phyloP scores from a whole-genome alignment of 768 basidiomycete genomes.

The Lanmaoa pseudosensibilis region DNA sequence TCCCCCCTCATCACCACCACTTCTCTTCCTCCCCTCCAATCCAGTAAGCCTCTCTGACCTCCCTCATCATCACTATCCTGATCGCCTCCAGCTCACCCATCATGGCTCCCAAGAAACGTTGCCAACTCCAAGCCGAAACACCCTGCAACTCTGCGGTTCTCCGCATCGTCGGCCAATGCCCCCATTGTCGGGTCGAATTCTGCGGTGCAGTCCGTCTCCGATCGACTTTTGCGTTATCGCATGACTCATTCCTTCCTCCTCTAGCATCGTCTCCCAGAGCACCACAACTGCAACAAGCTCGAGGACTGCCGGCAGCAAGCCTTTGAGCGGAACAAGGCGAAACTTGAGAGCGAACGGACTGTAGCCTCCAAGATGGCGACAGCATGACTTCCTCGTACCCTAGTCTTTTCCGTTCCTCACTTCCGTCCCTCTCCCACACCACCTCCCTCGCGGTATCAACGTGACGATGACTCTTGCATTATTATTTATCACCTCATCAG shows the following conservation, averaged over 20 bases:
- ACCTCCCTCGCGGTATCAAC: slow-evolving; percentile 16
- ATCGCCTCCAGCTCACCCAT: slow-evolving; percentile 14
- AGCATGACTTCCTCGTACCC: slow-evolving; percentile 46
- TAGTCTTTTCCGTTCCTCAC: slow-evolving; percentile 10
- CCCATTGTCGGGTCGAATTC: slow-evolving; percentile 75
- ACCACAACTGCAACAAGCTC: slow-evolving; percentile 80
- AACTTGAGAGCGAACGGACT: slow-evolving; percentile 86
- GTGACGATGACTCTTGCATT: slow-evolving; percentile 25
- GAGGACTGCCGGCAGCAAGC: slow-evolving; percentile 86
- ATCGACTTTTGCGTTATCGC: background rate
- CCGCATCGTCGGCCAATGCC: slow-evolving; percentile 83
- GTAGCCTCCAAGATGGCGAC: slow-evolving; percentile 84
- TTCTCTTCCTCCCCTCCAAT: background rate
- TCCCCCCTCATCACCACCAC: background rate
- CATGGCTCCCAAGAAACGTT: slow-evolving; percentile 88
- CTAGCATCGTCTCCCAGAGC: slow-evolving; percentile 87
- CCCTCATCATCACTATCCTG: background rate
- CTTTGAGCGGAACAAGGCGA: slow-evolving; percentile 83
- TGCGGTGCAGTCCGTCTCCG: slow-evolving; percentile 64
- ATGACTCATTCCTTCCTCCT: slow-evolving; percentile 16
- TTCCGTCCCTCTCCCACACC: background rate
- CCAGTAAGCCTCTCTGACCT: background rate
- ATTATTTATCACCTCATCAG: slow-evolving; percentile 29
- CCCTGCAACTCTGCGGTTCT: slow-evolving; percentile 75
- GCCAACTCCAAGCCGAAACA: slow-evolving; percentile 59